These are phyloP conservation scores for Magnaporthales sp. DNA, from an alignment of 2,329 filamentous ascomycete species.

Conservation along the genomic window DNA sequence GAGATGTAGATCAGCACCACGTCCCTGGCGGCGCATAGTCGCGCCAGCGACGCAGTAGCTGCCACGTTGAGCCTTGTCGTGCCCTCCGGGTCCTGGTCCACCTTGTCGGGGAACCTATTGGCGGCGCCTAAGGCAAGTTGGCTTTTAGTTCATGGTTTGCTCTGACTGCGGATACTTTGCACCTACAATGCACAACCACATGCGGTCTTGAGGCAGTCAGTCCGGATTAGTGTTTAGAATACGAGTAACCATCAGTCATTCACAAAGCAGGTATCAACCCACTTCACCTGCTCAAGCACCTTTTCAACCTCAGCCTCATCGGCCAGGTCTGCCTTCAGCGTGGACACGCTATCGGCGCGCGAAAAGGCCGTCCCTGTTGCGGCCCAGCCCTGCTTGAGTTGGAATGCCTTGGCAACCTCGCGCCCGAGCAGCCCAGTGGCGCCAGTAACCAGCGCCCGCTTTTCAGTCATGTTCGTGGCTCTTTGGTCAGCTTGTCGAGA, in stretches of 20 bases:
- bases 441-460: slow-evolving; percentile 68
- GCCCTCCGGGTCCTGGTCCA: slow-evolving; percentile 68
- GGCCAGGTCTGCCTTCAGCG: slow-evolving; percentile 51
- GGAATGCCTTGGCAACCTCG: slow-evolving; percentile 65
- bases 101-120: slow-evolving; percentile 81
- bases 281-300: slow-evolving; percentile 47
- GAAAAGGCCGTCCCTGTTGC: slow-evolving; percentile 67
- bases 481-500: not conserved
- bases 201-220: slow-evolving; percentile 44
- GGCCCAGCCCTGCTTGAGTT: slow-evolving; percentile 54
- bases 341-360: slow-evolving; percentile 59
- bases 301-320: slow-evolving; percentile 36
- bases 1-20: slow-evolving; percentile 69
- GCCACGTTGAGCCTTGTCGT: slow-evolving; percentile 67
- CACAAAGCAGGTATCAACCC: not conserved
- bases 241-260: not conserved
- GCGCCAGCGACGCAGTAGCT: slow-evolving; percentile 58
- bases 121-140: slow-evolving; percentile 55
- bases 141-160: not conserved
- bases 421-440: slow-evolving; percentile 78
- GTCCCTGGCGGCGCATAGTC: slow-evolving; percentile 51
- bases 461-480: slow-evolving; percentile 9
- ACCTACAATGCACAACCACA: slow-evolving; percentile 73
- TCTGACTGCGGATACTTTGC: not conserved
- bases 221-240: not conserved